Percentiles rank a stretch among this genome's conserved stretches.
Conservation (phyloP, 225 moss, liverwort and hornwort genomes). For the Polytrichum commune region DNA sequence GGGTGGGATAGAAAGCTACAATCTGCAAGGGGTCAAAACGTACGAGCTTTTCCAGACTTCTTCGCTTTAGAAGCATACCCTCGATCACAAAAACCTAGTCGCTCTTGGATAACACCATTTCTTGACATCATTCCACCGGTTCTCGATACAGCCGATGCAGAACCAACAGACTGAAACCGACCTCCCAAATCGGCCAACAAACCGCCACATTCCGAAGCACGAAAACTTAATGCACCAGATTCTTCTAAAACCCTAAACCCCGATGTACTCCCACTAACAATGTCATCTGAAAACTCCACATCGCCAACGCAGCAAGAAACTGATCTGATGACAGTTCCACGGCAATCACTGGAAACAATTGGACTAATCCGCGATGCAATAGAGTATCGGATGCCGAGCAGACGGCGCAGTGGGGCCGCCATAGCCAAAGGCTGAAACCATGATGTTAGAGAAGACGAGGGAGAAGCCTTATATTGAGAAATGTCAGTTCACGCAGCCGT, state of each 20-base stretch:
- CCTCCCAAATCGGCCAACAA: background rate
- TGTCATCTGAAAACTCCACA: background rate
- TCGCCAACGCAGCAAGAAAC: background rate
- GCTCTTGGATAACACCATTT: constrained; percentile 1
- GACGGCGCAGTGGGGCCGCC: constrained; percentile 36
- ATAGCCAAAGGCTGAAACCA: constrained; percentile 18
- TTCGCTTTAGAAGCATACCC: constrained; percentile 38
- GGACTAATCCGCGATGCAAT: background rate
- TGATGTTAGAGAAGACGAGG: accelerated
- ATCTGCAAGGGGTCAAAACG: constrained; percentile 11
- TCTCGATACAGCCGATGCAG: background rate
- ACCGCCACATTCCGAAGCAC: background rate
- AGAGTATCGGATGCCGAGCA: constrained; percentile 13
- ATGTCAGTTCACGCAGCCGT: background rate
- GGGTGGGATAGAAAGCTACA: background rate
- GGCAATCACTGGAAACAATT: background rate
- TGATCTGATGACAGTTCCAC: no score
- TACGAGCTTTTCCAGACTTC: constrained; percentile 54
- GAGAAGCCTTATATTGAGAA: background rate
- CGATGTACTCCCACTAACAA: background rate
- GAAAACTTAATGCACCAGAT: no score
- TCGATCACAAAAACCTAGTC: constrained; percentile 14
- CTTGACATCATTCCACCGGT: background rate
- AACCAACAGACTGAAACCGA: background rate
- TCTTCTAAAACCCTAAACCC: background rate